phyloP scores from a whole-genome alignment of 148 eudicot genomes.

The Silene latifolia region DNA sequence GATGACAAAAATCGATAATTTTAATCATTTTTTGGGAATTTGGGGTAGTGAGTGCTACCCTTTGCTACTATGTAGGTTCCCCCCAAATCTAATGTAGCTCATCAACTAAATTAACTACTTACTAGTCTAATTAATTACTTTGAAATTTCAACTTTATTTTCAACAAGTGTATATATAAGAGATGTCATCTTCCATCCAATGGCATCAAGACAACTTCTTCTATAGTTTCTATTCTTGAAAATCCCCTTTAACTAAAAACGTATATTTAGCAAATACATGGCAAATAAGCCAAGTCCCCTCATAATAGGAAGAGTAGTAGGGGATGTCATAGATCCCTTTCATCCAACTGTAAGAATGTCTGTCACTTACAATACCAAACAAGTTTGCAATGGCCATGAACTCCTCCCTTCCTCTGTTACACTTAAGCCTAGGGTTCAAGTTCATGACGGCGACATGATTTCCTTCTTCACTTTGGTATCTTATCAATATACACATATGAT shows the following conservation, averaged over 20 bases:
- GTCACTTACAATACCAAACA: conserved; percentile 46
- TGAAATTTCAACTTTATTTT: not conserved
- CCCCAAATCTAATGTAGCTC: not conserved
- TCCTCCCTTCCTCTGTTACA: conserved; percentile 57
- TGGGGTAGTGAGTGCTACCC: no score
- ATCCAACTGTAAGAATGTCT: conserved; percentile 44
- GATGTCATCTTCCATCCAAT: not conserved
- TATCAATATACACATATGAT: not conserved
- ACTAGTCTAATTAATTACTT: no score
- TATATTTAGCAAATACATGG: conserved; percentile 22
- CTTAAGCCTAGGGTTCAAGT: conserved; percentile 56
- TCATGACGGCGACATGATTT: conserved; percentile 62
- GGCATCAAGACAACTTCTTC: not conserved
- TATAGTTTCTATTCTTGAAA: not conserved
- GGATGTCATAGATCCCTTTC: conserved; percentile 71
- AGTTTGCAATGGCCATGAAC: conserved; percentile 72
- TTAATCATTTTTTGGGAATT: no score
- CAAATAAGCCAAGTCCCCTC: conserved; percentile 51
- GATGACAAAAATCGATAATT: no score
- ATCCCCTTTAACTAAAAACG: not conserved
- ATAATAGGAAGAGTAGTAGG: conserved; percentile 73
- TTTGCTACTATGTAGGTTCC: not conserved
- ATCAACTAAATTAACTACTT: not conserved
- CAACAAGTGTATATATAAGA: not conserved
- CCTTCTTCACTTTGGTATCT: conserved; percentile 74